Evolutionary conservation across 345 rosid species (phyloP), one percentile per base, ranked within the genome.

Genomic region (Citrus trifoliata): DNA sequence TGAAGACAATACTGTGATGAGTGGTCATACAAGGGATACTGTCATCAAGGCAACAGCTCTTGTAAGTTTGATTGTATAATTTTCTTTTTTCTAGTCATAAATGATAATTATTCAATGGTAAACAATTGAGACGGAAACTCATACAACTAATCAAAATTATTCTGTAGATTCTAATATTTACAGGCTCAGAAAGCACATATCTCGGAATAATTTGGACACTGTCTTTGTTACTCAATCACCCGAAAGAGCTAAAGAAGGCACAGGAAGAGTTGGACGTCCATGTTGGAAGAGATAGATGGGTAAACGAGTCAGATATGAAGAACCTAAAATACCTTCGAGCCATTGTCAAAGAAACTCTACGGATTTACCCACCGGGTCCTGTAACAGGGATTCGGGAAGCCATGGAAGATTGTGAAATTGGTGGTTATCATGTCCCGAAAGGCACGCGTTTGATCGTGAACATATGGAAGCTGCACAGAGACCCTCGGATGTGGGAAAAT

Each of bases 381-480:
- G 69, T 88, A n/a, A 86, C 93, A 14, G 90, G 89, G 2, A 73
- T 76, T 37, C 87, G 92, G 0, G 90, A 89, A 59, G 90, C 91
- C 32, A 77, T 78, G 78, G 89, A 82, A 69, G 89, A 85, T 71
- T 88, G 93, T 61, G 18, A 51, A 55, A 68, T 91, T 7, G 83
- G 78, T n/a, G 88, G 85, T 3, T 89, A 83, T 60, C 71, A 60
- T 33, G 77, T 89, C 60, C 77, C 81, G 1, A 91, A 86, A 79
- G 93, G 91, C 67, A 78, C 93, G 3, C 86, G 88, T 28, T 25
- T 91, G 55, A 73, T 91, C 6, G 73, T 85, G 28, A 89, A 91
- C 86, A 77, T 91, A 5, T 86, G 90, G 91, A 89, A 89, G 83
- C 76, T 91, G 67, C 95, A 91, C 4, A 80, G 89, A 19, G 95